Percentiles rank a stretch among this genome's conserved stretches.
These are phyloP conservation scores for Cladosporium sp. DNA, from an alignment of 2,329 filamentous ascomycete genomes.

Conservation along the genomic window DNA sequence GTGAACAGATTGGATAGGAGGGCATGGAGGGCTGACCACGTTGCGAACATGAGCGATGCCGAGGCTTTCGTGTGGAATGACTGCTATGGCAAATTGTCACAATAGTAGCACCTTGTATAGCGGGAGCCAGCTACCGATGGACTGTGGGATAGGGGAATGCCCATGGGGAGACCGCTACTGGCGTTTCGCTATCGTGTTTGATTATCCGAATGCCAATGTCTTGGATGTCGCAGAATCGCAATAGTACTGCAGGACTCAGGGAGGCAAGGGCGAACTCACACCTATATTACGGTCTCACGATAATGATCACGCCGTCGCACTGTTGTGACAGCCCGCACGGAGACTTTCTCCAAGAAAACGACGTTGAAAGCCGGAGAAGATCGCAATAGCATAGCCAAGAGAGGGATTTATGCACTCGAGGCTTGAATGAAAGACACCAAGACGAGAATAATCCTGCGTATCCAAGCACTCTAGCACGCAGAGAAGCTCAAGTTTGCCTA, in stretches of 20 bases:
- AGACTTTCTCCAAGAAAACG: slow-evolving; percentile 10
- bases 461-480: slow-evolving; percentile 7
- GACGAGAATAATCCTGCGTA: slow-evolving; percentile 7
- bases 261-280: slow-evolving; percentile 1
- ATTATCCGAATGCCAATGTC: slow-evolving; percentile 9
- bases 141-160: neutral
- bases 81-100: neutral
- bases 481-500: slow-evolving; percentile 12
- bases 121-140: neutral
- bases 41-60: slow-evolving; percentile 7
- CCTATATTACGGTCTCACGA: slow-evolving; percentile 2
- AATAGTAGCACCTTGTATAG: slow-evolving; percentile 1
- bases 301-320: slow-evolving; percentile 13
- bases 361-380: slow-evolving; percentile 9
- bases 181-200: neutral
- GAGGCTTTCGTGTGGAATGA: neutral
- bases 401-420: slow-evolving; percentile 4
- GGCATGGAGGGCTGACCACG: neutral
- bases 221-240: slow-evolving; percentile 11
- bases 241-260: neutral
- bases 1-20: neutral
- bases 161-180: neutral
- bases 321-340: neutral
- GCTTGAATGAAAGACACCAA: slow-evolving; percentile 11
- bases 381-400: slow-evolving; percentile 15